Evolutionary conservation across 2,329 filamentous ascomycete genomes (phyloP).

Genomic region (Claviceps sorghi): DNA sequence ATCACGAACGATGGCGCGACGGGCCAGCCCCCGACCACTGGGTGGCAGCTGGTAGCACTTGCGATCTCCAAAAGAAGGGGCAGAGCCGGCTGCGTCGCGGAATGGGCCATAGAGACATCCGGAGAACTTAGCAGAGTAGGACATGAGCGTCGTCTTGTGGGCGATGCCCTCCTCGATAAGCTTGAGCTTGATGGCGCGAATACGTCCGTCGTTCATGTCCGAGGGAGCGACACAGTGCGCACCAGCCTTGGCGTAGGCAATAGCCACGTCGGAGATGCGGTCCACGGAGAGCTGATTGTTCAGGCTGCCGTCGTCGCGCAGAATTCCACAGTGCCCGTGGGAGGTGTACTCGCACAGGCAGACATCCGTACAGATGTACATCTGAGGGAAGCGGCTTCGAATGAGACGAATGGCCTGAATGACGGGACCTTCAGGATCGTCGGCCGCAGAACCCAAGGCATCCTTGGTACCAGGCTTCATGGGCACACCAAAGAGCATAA

Average conservation of each 20-base stretch:
- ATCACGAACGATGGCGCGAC: slow-evolving; percentile 78
- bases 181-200: slow-evolving; percentile 95
- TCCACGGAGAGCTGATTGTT: slow-evolving; percentile 92
- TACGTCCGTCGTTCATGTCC: slow-evolving; percentile 97
- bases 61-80: slow-evolving; percentile 83
- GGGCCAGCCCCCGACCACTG: slow-evolving; percentile 78
- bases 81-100: slow-evolving; percentile 85
- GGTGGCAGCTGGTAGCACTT: slow-evolving; percentile 95
- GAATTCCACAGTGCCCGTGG: slow-evolving; percentile 92
- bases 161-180: slow-evolving; percentile 88
- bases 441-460: slow-evolving; percentile 76
- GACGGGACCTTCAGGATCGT: slow-evolving; percentile 85
- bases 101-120: slow-evolving; percentile 95
- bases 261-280: slow-evolving; percentile 90
- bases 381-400: slow-evolving; percentile 68
- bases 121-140: slow-evolving; percentile 94
- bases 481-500: slow-evolving; percentile 93
- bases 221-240: slow-evolving; percentile 94
- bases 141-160: slow-evolving; percentile 88
- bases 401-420: slow-evolving; percentile 76
- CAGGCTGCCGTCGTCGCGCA: slow-evolving; percentile 79
- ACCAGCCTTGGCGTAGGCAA: slow-evolving; percentile 88
- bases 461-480: slow-evolving; percentile 72
- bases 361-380: slow-evolving; percentile 87
- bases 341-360: slow-evolving; percentile 98